Base-by-base conservation (phyloP, 1,284 basidiomycete species). In the Apiotrichum sp. region DNA sequence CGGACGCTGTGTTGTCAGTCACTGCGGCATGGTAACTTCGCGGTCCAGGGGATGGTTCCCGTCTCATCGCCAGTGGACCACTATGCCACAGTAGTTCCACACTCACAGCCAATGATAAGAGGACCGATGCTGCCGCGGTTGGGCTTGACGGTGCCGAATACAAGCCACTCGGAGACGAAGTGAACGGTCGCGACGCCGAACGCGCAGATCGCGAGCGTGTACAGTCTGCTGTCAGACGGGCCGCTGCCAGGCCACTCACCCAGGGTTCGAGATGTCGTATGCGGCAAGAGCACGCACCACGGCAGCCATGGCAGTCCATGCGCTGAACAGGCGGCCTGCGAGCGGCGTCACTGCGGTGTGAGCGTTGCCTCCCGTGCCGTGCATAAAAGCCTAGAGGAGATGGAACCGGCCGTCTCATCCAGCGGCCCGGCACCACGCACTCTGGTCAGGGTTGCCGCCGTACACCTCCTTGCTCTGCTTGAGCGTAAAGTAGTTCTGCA, bases 131-230 rank as follows among this genome's bases (percentile, higher is more conserved):
- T 82, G 0, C 85, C 86, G 0, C 79, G 66, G 53, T 80, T 81
- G 45, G 89, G 61, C 56, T 82, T 86, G 52, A 88, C 84, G 4
- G 89, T 87, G 57, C 85, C 83, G 78, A 86, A 98, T 62, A 95
- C 82, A 67, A 93, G 75, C 55, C 89, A 74, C 77, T 98, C 95
- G 32, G 88, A 86, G 36, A 81, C 80, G 71, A 96, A 97, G 78
- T 98, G 95, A 10, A 80, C 83, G 62, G 93, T 87, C 0, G 92
- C 93, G 65, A 97, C 84, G 59, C 89, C 82, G 77, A 93, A 98
- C 38, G 89, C 87, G 70, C 87, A 81, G 61, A 95, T 78, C 14
- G 89, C 83, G 74, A 98, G 85, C 72, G 95, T 86, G 77, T 97
- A 98, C 31, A 91, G 76, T n/a, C 92, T 95, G 65, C 35, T 39